Evolutionary conservation across 139 green algal species (phyloP).

Genomic region (Picochlorum sp.): DNA sequence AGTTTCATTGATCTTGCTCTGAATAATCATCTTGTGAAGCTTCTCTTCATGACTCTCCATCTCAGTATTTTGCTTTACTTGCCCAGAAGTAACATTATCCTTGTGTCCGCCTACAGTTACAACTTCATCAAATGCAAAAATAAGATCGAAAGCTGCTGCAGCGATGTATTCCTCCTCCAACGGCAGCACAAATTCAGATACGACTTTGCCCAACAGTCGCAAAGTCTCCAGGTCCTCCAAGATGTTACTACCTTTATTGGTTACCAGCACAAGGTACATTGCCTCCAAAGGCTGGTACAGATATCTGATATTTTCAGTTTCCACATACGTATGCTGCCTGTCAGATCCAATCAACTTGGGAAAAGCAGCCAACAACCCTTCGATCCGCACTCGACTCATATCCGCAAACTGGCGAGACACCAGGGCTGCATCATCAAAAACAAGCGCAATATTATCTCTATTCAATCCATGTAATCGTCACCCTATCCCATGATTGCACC

Average conservation of each 20-base stretch:
- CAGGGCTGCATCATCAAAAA: constrained; percentile 63
- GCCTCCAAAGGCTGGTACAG: constrained; percentile 97
- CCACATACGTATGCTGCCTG: constrained; percentile 98
- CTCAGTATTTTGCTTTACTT: constrained; percentile 91
- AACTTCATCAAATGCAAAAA: constrained; percentile 99
- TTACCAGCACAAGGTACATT: constrained; percentile 95
- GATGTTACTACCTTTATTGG: constrained; percentile 97
- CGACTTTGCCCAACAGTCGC: constrained; percentile 88
- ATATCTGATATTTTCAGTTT: constrained; percentile 99
- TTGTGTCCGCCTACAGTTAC: constrained; percentile 83
- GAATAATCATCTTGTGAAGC: constrained; percentile 98
- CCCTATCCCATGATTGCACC: background rate
- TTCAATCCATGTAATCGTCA: background rate
- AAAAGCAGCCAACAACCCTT: constrained; percentile 95
- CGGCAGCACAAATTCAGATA: constrained; percentile 72
- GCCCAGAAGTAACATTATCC: constrained; percentile 37
- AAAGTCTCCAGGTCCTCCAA: constrained; percentile 98
- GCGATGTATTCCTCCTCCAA: constrained; percentile 73
- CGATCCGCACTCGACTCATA: constrained; percentile 84
- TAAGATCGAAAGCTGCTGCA: constrained; percentile 86
- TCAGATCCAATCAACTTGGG: constrained; percentile 91
- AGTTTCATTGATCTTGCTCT: constrained; percentile 76
- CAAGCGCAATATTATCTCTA: background rate
- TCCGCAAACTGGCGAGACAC: constrained; percentile 96
- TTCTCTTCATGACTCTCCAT: constrained; percentile 99